phyloP scores from a whole-genome alignment of 2,329 filamentous ascomycete genomes.

The Stromatinia cepivora region DNA sequence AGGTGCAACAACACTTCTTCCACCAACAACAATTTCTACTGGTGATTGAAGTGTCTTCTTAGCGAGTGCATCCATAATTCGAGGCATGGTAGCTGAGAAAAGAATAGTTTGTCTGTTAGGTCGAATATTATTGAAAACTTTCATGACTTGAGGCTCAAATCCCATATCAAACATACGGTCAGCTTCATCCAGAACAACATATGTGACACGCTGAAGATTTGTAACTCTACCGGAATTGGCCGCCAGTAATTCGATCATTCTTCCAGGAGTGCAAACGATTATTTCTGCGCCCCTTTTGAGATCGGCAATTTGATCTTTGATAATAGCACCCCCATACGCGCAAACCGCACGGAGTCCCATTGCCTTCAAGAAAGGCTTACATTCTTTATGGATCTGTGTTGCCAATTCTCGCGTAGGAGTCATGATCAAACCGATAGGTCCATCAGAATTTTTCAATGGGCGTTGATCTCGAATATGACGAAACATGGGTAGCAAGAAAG shows the following conservation, averaged over 20 bases:
- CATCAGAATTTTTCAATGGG: slow-evolving; percentile 78
- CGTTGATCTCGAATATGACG: slow-evolving; percentile 94
- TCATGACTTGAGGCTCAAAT: slow-evolving; percentile 97
- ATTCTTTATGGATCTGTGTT: slow-evolving; percentile 90
- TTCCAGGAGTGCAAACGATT: slow-evolving; percentile 90
- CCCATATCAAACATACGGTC: slow-evolving; percentile 99
- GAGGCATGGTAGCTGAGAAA: slow-evolving; percentile 95
- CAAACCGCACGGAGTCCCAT: slow-evolving; percentile 84
- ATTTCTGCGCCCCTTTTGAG: slow-evolving; percentile 94
- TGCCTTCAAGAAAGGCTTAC: slow-evolving; percentile 89
- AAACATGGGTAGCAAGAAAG: slow-evolving; percentile 95
- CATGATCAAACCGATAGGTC: slow-evolving; percentile 85
- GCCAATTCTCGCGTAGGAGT: slow-evolving; percentile 93
- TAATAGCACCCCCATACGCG: slow-evolving; percentile 91
- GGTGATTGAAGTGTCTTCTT: slow-evolving; percentile 84
- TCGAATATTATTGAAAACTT: slow-evolving; percentile 87
- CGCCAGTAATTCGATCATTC: slow-evolving; percentile 91
- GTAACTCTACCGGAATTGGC: slow-evolving; percentile 94
- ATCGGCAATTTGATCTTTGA: slow-evolving; percentile 96
- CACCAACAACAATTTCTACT: slow-evolving; percentile 89
- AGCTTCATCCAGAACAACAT: slow-evolving; percentile 93
- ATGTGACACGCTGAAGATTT: slow-evolving; percentile 84
- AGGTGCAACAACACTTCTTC: slow-evolving; percentile 80
- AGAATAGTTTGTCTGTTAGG: slow-evolving; percentile 92
- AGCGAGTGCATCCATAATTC: slow-evolving; percentile 86